phyloP scores from a whole-genome alignment of 495 filamentous ascomycete genomes.

The Podospora anserina region DNA sequence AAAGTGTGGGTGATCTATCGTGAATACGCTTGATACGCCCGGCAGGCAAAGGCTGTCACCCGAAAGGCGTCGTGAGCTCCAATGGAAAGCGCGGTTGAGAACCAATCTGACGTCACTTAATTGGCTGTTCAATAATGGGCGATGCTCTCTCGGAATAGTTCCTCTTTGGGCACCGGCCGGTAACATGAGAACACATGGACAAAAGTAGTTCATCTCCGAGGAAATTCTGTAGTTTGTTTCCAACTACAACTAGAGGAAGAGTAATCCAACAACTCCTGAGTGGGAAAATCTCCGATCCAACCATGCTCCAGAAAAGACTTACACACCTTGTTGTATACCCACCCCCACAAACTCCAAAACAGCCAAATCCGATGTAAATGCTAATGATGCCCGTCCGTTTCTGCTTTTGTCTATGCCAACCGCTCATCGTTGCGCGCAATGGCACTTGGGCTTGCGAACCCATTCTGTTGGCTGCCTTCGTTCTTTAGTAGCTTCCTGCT shows the following conservation, averaged over 20 bases:
- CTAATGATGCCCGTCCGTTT: neutral
- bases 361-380: neutral
- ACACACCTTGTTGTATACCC: neutral
- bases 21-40: neutral
- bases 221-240: neutral
- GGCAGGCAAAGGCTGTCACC: neutral
- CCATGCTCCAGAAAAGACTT: neutral
- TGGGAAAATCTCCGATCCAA: neutral
- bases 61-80: neutral
- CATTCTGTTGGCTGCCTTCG: conserved; percentile 33
- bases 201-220: neutral
- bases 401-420: conserved; percentile 11
- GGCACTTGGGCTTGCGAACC: conserved; percentile 38
- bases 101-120: neutral
- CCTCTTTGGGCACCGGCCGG: neutral
- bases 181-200: neutral
- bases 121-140: neutral
- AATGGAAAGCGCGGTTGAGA: too few species aligned
- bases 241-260: neutral
- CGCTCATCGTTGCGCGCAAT: conserved; percentile 34
- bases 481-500: conserved; percentile 38
- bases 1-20: neutral
- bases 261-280: neutral
- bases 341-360: neutral
- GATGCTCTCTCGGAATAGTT: neutral